Percentiles rank a stretch among this genome's conserved stretches.
Evolutionary conservation across 768 basidiomycete species (phyloP).

Genomic region (Leucogyrophana mollusca): DNA sequence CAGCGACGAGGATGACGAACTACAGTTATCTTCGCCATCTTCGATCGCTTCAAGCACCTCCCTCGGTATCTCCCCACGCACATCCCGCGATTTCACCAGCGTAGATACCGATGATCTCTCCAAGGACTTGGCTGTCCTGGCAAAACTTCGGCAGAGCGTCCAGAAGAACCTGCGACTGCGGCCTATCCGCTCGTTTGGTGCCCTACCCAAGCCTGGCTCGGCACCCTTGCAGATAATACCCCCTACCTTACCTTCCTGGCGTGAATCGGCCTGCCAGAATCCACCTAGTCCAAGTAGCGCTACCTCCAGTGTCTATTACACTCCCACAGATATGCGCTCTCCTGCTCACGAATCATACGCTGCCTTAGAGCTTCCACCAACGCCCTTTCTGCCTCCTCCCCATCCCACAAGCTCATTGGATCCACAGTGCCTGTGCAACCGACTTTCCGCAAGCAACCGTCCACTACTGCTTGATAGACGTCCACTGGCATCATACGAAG

Average conservation of each 20-base stretch:
- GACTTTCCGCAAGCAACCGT: conserved; percentile 45
- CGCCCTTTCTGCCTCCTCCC: conserved; percentile 15
- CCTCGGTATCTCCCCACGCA: conserved; percentile 11
- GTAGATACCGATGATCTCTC: conserved; percentile 57
- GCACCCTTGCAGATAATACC: conserved; percentile 14
- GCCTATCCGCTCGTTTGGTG: conserved; percentile 63
- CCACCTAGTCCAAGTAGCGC: conserved; percentile 45
- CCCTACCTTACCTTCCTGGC: conserved; percentile 8
- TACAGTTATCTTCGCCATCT: conserved; percentile 30
- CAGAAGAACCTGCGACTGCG: conserved; percentile 76
- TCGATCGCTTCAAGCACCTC: conserved; percentile 21
- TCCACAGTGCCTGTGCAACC: conserved; percentile 45
- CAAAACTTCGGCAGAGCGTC: conserved; percentile 67
- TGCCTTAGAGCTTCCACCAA: conserved; percentile 20
- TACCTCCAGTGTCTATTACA: conserved; percentile 49
- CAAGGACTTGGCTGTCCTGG: conserved; percentile 65
- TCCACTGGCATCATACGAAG: conserved; percentile 61
- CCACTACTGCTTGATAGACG: conserved; percentile 86
- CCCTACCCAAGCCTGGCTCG: conserved; percentile 46
- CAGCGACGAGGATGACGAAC: conserved; percentile 31
- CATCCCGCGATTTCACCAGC: conserved; percentile 7
- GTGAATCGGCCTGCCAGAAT: conserved; percentile 17
- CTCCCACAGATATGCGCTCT: conserved; percentile 41
- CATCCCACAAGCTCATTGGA: conserved; percentile 37
- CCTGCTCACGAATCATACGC: conserved; percentile 28